Evolutionary conservation across 768 basidiomycete species (phyloP), one percentile per base, ranked within the genome.

Genomic region (Paxillus involutus): DNA sequence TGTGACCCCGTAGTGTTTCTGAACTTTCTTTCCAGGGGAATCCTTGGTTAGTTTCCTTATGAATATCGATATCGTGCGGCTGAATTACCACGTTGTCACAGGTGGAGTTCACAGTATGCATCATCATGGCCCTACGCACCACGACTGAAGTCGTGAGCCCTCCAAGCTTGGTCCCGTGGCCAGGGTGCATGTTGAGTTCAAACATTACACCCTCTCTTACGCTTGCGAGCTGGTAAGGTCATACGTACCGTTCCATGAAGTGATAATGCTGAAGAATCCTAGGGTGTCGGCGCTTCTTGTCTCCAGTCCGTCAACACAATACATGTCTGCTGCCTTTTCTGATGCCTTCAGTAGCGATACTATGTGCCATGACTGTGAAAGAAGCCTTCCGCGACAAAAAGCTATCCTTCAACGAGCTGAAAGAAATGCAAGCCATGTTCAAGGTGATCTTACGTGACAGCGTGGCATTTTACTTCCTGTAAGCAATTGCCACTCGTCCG

Each of bases 191-290:
- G 44, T 13, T 16, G 7, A 51, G 36, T 19, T 57, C 56, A 9
- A 36, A 6, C 17, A 6, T 24, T 30, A 61, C 59, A 16, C 62
- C 62, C n/a, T 17, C 39, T 8, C 51, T 63, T 29, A 61, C 62
- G 6, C 62, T 65, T 24, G 49, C 47, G n/a, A 58, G 62, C 21
- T 65, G 64, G 64, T 65, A 39, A 51, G 64, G 12, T 5, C 12
- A 42, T 4, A 9, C 24, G 8, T 13, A 1, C 13, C 1, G 3
- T 44, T 39, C 16, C 1, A 7, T 44, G 6, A 9, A 16, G 8
- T 16, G n/a, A 4, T 19, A 32, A 36, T 1, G 39, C 47, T 64
- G 36, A 66, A 11, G 12, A n/a, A n/a, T 8, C 2, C 1, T 47
- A 67, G 64, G 64, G 9, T 64, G n/a, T 42, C 14, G 21, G 55